Evolutionary conservation across 352 stramenopile species (phyloP).

Genomic region (Globisporangium iwayamae): DNA sequence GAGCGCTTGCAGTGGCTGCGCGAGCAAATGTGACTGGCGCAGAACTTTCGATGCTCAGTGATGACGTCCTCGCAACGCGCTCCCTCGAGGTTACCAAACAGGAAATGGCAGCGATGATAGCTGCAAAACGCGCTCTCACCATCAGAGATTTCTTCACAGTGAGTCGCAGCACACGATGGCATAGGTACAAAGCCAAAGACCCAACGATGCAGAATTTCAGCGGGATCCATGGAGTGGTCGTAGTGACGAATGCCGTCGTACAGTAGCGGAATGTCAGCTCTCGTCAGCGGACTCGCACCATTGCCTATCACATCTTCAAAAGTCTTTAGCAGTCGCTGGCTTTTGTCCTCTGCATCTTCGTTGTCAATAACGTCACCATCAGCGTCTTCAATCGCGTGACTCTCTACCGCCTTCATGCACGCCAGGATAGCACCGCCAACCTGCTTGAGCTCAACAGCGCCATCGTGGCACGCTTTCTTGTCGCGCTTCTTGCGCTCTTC

Average conservation of each 20-base stretch:
- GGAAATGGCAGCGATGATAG: conserved; percentile 24
- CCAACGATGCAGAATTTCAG: conserved; percentile 60
- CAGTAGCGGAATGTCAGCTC: conserved; percentile 29
- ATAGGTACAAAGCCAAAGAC: conserved; percentile 47
- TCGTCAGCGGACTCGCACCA: conserved; percentile 14
- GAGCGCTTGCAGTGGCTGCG: conserved; percentile 33
- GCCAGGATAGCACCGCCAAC: conserved; percentile 6
- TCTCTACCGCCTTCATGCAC: conserved; percentile 2
- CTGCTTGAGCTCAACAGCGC: conserved; percentile 10
- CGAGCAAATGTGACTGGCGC: conserved; percentile 39
- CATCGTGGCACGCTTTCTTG: conserved; percentile 16
- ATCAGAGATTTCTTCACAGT: conserved; percentile 34
- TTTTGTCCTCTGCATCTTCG: background rate
- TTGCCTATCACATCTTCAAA: background rate
- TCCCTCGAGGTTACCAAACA: background rate
- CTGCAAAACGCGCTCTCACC: conserved; percentile 20
- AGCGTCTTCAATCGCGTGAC: background rate
- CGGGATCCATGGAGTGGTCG: conserved; percentile 38
- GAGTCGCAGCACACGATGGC: conserved; percentile 28
- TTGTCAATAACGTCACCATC: background rate
- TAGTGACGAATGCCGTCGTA: conserved; percentile 61
- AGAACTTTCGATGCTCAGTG: conserved; percentile 33
- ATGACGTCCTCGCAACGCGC: conserved; percentile 29
- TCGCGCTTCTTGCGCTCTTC: conserved; percentile 13
- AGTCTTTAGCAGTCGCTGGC: background rate